phyloP scores from a whole-genome alignment of 441 rosid species.

The Corymbia calophylla region DNA sequence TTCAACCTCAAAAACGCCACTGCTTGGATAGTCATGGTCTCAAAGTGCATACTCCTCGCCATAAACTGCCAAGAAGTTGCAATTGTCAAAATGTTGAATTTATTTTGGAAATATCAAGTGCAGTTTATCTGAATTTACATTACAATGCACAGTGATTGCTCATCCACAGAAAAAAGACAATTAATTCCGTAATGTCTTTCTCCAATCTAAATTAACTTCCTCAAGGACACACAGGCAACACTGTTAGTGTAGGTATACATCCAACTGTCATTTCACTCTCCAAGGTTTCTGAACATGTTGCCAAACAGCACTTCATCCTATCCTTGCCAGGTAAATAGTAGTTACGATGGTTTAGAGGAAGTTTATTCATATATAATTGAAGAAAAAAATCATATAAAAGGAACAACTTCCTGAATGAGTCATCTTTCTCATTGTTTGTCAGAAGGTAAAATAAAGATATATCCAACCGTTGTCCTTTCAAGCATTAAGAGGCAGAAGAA shows the following conservation, averaged over 20 bases:
- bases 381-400: background rate
- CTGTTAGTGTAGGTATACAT: background rate
- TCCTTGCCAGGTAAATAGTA: background rate
- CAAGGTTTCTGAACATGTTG: background rate
- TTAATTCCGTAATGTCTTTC: background rate
- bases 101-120: background rate
- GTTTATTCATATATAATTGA: background rate
- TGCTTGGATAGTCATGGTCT: constrained; percentile 53
- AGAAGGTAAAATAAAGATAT: background rate
- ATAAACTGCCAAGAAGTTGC: constrained; percentile 26
- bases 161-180: background rate
- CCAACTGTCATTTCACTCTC: background rate
- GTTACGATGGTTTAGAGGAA: background rate
- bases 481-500: background rate
- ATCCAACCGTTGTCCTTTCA: background rate
- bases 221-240: background rate
- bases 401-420: background rate
- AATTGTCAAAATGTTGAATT: background rate
- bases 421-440: background rate
- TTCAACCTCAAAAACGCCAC: constrained; percentile 66
- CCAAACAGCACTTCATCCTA: background rate
- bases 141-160: background rate
- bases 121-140: background rate
- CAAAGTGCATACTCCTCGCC: constrained; percentile 68
- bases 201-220: background rate